Percentiles rank a stretch among this genome's conserved stretches.
phyloP scores from a whole-genome alignment of 306 rosid genomes.

The Fagus sylvatica region DNA sequence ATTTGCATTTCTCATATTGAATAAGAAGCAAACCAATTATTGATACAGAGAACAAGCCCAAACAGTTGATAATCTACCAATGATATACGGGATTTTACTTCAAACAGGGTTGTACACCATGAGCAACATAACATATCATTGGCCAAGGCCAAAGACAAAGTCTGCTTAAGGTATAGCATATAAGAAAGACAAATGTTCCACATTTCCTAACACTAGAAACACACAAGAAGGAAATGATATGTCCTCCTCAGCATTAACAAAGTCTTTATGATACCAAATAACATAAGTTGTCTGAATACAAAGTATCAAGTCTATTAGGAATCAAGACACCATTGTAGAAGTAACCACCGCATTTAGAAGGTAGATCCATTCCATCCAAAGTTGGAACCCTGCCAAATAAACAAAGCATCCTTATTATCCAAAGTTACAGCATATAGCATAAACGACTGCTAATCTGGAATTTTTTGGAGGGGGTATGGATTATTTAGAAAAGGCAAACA shows the following conservation, averaged over 20 bases:
- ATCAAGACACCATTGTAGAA: slow-evolving; percentile 13
- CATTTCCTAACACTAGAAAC: slow-evolving; percentile 1
- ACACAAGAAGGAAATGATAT: not conserved
- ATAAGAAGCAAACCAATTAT: not conserved
- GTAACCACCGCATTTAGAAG: slow-evolving; percentile 40
- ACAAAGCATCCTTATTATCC: slow-evolving; percentile 30
- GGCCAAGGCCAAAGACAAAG: not conserved
- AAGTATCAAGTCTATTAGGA: slow-evolving; percentile 18
- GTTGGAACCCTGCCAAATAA: slow-evolving; percentile 77
- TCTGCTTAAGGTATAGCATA: not conserved
- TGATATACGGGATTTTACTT: too few species aligned
- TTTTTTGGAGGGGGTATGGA: not conserved
- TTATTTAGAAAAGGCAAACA: slow-evolving; percentile 1
- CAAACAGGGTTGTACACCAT: not conserved
- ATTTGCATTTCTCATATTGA: not conserved
- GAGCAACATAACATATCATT: not conserved
- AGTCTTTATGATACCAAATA: not conserved
- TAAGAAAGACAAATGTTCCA: not conserved
- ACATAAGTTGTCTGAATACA: slow-evolving; percentile 5
- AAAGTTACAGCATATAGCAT: slow-evolving; percentile 4
- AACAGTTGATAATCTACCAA: not conserved
- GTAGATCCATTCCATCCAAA: slow-evolving; percentile 95
- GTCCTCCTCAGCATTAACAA: slow-evolving; percentile 10
- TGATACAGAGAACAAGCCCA: not conserved
- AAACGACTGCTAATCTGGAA: slow-evolving; percentile 5